phyloP scores from a whole-genome alignment of 805 yeast genomes.

The Yarrowia sp. region DNA sequence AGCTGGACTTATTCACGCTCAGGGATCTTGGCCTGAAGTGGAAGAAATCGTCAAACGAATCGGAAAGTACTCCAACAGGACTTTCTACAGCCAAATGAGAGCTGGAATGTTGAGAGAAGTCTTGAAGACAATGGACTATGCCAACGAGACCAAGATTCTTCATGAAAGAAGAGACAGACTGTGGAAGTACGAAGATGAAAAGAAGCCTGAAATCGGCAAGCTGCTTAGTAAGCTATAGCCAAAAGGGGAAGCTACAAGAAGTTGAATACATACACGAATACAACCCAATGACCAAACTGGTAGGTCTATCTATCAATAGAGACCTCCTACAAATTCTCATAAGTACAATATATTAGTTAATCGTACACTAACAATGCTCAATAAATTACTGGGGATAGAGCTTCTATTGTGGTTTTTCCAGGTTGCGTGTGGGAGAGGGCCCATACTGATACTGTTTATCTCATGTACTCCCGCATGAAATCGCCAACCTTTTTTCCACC shows the following conservation, averaged over 20 bases:
- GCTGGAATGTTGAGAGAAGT: constrained; percentile 8
- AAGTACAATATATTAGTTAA: constrained; percentile 11
- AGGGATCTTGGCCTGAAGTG: constrained; percentile 50
- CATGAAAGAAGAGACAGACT: constrained; percentile 18
- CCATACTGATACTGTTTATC: constrained; percentile 46
- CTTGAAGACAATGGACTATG: constrained; percentile 10
- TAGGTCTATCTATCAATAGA: no score
- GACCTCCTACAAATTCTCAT: no score
- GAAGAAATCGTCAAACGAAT: constrained; percentile 46
- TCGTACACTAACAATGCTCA: constrained; percentile 32
- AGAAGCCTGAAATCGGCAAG: not conserved
- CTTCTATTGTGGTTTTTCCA: constrained; percentile 26
- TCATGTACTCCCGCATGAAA: constrained; percentile 83
- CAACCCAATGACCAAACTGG: no score
- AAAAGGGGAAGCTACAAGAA: no score
- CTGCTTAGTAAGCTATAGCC: constrained; percentile 1
- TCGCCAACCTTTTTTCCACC: constrained; percentile 91
- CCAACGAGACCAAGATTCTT: not conserved
- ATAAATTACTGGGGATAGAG: constrained; percentile 37
- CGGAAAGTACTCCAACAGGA: not conserved
- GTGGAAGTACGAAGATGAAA: constrained; percentile 32
- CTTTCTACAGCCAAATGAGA: constrained; percentile 35
- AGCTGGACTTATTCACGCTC: constrained; percentile 48
- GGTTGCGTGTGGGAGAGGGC: not conserved
- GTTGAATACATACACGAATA: no score